These are phyloP conservation scores for Nigrospora osmanthi DNA, from an alignment of 2,329 filamentous ascomycete species.

Conservation along the genomic window DNA sequence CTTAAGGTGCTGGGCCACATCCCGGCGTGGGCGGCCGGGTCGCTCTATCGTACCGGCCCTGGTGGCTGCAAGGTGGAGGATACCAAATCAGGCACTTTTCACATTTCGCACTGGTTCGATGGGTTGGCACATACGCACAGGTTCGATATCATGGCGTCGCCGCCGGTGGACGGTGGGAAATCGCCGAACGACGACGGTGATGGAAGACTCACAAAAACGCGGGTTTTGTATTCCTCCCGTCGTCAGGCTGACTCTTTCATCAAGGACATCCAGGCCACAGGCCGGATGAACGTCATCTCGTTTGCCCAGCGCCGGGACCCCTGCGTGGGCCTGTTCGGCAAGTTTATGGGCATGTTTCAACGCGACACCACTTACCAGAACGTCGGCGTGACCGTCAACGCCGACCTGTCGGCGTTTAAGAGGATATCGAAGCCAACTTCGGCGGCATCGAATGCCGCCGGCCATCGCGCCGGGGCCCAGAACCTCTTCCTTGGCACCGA, in stretches of 20 bases:
- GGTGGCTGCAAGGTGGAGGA: slow-evolving; percentile 36
- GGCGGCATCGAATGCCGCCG: background rate
- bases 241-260: slow-evolving; percentile 36
- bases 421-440: slow-evolving; percentile 25
- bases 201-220: slow-evolving; percentile 11
- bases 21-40: slow-evolving; percentile 43
- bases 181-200: background rate
- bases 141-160: slow-evolving; percentile 40
- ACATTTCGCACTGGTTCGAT: slow-evolving; percentile 51
- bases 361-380: slow-evolving; percentile 36
- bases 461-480: background rate
- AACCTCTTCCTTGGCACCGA: slow-evolving; percentile 26
- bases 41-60: slow-evolving; percentile 46
- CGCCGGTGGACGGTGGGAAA: slow-evolving; percentile 7
- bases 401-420: slow-evolving; percentile 42
- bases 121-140: slow-evolving; percentile 44
- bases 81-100: slow-evolving; percentile 34
- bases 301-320: slow-evolving; percentile 1
- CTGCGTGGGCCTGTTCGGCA: background rate
- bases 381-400: slow-evolving; percentile 45
- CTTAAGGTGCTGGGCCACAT: slow-evolving; percentile 41
- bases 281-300: background rate
- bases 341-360: background rate
- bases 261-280: background rate
- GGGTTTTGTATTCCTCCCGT: slow-evolving; percentile 46